These are phyloP conservation scores for Citrus sp. DNA, from an alignment of 345 rosid genomes.

Conservation along the genomic window DNA sequence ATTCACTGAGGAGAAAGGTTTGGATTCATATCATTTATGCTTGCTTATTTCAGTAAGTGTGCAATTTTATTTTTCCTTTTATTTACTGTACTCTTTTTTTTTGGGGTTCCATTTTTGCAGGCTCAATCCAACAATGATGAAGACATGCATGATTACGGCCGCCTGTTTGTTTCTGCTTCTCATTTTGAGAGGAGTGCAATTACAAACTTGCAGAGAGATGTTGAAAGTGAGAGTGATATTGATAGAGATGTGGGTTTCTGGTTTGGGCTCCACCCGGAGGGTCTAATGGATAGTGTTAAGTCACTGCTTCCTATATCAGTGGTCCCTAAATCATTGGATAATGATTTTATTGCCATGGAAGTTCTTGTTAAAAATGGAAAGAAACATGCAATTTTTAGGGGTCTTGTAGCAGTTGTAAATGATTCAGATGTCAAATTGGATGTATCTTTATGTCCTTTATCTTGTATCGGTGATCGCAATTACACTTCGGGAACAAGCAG, in stretches of 20 bases:
- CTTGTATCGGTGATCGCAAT: slow-evolving; percentile 30
- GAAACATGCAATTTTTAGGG: slow-evolving; percentile 88
- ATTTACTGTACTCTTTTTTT: not conserved
- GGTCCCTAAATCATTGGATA: slow-evolving; percentile 60
- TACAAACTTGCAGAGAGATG: slow-evolving; percentile 51
- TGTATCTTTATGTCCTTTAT: slow-evolving; percentile 46
- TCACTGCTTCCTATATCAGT: slow-evolving; percentile 83
- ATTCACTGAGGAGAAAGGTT: slow-evolving; percentile 71
- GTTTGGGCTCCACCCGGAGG: slow-evolving; percentile 62
- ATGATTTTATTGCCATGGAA: slow-evolving; percentile 80
- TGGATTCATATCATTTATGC: slow-evolving; percentile 5
- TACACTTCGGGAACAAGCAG: slow-evolving; percentile 39
- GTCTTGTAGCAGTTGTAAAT: slow-evolving; percentile 78
- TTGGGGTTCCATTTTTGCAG: slow-evolving; percentile 27
- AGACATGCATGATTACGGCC: slow-evolving; percentile 53
- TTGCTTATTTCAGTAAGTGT: not conserved
- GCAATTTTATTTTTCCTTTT: not conserved
- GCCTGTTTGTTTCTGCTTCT: slow-evolving; percentile 65
- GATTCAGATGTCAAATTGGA: slow-evolving; percentile 83
- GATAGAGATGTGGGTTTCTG: slow-evolving; percentile 84
- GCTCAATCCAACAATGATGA: slow-evolving; percentile 45
- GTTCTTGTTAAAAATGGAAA: slow-evolving; percentile 84
- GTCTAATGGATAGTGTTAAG: slow-evolving; percentile 78
- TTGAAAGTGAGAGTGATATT: slow-evolving; percentile 34
- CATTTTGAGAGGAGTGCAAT: slow-evolving; percentile 67